phyloP scores from a whole-genome alignment of 2,329 filamentous ascomycete genomes.

The Ophiostoma pallidulum region DNA sequence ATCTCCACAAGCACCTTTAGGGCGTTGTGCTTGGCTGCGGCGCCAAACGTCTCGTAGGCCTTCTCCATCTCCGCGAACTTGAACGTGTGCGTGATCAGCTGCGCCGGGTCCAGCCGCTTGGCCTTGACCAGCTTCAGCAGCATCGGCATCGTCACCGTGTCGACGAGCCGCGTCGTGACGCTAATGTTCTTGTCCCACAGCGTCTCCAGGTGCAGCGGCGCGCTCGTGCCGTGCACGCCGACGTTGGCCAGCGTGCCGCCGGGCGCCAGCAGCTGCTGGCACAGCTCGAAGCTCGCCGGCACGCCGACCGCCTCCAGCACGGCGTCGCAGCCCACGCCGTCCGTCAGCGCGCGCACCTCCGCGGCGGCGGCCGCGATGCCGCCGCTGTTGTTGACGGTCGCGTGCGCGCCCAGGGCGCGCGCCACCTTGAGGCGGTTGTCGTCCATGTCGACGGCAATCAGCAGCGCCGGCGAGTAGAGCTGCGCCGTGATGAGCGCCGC shows the following conservation, averaged over 20 bases:
- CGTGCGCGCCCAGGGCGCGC: slow-evolving; percentile 37
- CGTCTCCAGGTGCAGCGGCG: slow-evolving; percentile 40
- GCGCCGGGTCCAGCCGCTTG: slow-evolving; percentile 30
- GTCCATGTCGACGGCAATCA: slow-evolving; percentile 45
- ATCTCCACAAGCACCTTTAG: slow-evolving; percentile 36
- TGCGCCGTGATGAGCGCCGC: slow-evolving; percentile 43
- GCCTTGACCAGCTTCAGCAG: slow-evolving; percentile 36
- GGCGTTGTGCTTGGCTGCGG: slow-evolving; percentile 32
- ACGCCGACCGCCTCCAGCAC: slow-evolving; percentile 51
- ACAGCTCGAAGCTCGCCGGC: slow-evolving; percentile 42
- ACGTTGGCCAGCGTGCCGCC: slow-evolving; percentile 48
- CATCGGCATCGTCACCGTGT: slow-evolving; percentile 39
- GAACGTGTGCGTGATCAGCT: slow-evolving; percentile 38
- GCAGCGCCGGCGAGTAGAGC: slow-evolving; percentile 41
- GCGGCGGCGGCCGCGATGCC: slow-evolving; percentile 17
- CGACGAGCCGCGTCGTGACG: slow-evolving; percentile 39
- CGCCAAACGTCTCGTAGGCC: slow-evolving; percentile 34
- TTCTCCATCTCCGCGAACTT: slow-evolving; percentile 33
- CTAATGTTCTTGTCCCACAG: slow-evolving; percentile 47
- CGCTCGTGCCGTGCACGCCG: slow-evolving; percentile 47
- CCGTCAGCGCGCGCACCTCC: slow-evolving; percentile 33
- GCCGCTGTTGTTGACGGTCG: slow-evolving; percentile 32
- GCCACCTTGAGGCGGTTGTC: slow-evolving; percentile 37
- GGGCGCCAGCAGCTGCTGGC: slow-evolving; percentile 42
- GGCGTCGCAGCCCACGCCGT: slow-evolving; percentile 44